phyloP scores from a whole-genome alignment of 2,329 filamentous ascomycete genomes.

The Sclerotinia nivalis region DNA sequence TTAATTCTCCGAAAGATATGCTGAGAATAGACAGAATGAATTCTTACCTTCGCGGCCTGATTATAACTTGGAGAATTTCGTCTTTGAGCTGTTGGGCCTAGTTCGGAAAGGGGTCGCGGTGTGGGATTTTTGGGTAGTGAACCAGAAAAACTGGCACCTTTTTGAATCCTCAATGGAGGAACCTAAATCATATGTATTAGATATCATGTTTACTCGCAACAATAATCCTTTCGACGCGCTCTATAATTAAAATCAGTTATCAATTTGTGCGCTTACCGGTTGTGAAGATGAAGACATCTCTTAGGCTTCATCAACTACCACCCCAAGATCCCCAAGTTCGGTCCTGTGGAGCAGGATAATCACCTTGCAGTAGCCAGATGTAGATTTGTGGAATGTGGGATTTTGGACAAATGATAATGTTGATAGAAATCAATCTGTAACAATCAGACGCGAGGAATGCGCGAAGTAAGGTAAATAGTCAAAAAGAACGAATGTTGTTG shows the following conservation, averaged over 20 bases:
- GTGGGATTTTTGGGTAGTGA: constrained; percentile 65
- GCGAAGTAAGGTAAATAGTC: neutral
- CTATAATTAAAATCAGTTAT: too few relatives aligned
- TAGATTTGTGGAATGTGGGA: constrained; percentile 24
- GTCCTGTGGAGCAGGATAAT: constrained; percentile 16
- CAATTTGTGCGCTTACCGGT: constrained; percentile 30
- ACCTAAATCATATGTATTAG: constrained; percentile 50
- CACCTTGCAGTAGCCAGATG: constrained; percentile 25
- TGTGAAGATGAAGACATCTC: constrained; percentile 37
- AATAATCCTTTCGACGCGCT: neutral
- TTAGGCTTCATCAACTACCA: constrained; percentile 18
- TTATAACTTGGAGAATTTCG: constrained; percentile 93
- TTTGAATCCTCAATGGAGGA: constrained; percentile 78
- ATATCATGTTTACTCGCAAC: neutral
- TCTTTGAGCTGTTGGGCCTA: constrained; percentile 80
- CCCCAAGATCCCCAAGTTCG: neutral
- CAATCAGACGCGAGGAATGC: constrained; percentile 19
- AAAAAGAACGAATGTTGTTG: constrained; percentile 18
- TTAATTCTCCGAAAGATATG: constrained; percentile 35
- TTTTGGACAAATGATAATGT: constrained; percentile 22
- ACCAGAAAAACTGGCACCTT: constrained; percentile 55
- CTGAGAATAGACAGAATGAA: constrained; percentile 26
- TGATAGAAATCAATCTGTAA: neutral
- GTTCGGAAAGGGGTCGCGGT: constrained; percentile 80
- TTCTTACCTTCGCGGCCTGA: constrained; percentile 67